Evolutionary conservation across 73 alveolate species (phyloP), one percentile per base, ranked within the genome.

Genomic region (Paramecium octaurelia): DNA sequence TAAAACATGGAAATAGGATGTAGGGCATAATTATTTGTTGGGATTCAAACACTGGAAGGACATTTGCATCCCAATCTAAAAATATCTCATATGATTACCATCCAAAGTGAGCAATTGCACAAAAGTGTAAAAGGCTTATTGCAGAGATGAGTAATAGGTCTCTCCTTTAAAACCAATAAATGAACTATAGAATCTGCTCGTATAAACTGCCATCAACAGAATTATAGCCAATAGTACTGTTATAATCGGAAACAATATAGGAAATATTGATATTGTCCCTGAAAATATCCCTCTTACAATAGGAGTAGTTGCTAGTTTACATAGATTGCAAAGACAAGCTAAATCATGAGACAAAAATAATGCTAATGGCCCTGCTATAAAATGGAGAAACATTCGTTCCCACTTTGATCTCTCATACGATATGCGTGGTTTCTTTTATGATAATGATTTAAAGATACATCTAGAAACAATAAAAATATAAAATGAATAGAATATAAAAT

Each of bases 291-390:
- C 91, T 18, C 75, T 80, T 16, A 80, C 75, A 21, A 43, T 18
- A 10, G 91, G 91, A 18, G 91, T 80, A n/a, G 91, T 80, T 20
- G 91, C 70, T 44, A 80, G 12, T 80, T 80, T 80, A 20, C 46
- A 48, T 24, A 80, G 48, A 80, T 46, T 80, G 12, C 91, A 80
- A 44, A 80, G 46, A 40, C 76, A 80, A 23, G 64, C 57, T 35
- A 80, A 42, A 42, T 80, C 75, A 80, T 80, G 70, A 44, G 46
- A 23, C 3, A 80, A 21, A 23, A 80, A 31, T 3, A 80, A 46
- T 24, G 76, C 70, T 48, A 80, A 46, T 16, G 91, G 91, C 10
- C 91, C 91, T 43, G 91, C 70, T 16, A 80, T 80, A 48, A 80
- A 80, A 44, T 80, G 91, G 27, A 80, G 48, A 38, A 46, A 7